Percentiles rank a stretch among this genome's conserved stretches.
Evolutionary conservation across 179 eudicot species (phyloP).

Genomic region (Gypsophila paniculata): DNA sequence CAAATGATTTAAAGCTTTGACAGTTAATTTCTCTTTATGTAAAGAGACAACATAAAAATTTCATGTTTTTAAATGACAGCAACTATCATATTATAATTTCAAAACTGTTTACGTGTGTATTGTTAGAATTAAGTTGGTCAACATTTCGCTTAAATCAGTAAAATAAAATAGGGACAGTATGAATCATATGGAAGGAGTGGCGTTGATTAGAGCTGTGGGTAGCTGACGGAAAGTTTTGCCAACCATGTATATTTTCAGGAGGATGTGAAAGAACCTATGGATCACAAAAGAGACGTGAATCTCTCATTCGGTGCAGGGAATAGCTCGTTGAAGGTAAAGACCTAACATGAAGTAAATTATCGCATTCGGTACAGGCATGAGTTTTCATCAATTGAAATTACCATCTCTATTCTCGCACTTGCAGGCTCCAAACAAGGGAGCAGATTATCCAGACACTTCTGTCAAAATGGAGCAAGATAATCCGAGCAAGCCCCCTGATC

Average conservation of each 20-base stretch:
- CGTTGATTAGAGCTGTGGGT: not conserved
- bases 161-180: too few species aligned
- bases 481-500: constrained; percentile 33
- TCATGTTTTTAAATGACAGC: too few species aligned
- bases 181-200: not conserved
- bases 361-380: not conserved
- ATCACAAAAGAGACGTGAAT: constrained; percentile 35
- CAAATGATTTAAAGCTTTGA: too few species aligned
- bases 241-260: constrained; percentile 26
- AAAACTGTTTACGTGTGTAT: too few species aligned
- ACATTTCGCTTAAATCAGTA: too few species aligned
- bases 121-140: too few species aligned
- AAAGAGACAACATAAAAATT: too few species aligned
- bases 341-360: not conserved
- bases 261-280: constrained; percentile 34
- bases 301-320: constrained; percentile 27
- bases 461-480: constrained; percentile 43
- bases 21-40: too few species aligned
- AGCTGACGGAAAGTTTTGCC: not conserved
- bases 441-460: constrained; percentile 32
- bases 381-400: not conserved
- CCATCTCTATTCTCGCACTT: not conserved
- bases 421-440: constrained; percentile 30
- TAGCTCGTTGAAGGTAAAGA: constrained; percentile 35
- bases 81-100: too few species aligned